Evolutionary conservation across 73 alveolate species (phyloP).

Genomic region (Stentor roeselii): DNA sequence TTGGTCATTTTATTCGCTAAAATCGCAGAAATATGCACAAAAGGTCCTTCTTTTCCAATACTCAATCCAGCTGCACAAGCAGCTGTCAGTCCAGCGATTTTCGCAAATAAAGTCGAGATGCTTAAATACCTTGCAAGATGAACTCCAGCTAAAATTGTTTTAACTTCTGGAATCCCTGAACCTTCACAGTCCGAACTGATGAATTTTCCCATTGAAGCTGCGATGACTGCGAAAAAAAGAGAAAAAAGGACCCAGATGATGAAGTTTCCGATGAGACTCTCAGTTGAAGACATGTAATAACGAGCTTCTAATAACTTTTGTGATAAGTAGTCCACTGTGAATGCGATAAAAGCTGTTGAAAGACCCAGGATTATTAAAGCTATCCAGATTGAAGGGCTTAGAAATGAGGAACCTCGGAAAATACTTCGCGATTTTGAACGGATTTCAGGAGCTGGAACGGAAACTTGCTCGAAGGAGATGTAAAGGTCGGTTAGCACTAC

Average conservation of each 20-base stretch:
- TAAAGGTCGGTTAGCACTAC: neutral
- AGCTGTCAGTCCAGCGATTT: constrained; percentile 76
- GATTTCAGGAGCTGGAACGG: neutral
- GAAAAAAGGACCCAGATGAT: constrained; percentile 60
- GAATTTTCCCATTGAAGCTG: constrained; percentile 74
- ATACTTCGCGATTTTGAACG: neutral
- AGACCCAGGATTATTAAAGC: constrained; percentile 19
- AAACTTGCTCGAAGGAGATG: neutral
- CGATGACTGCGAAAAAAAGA: constrained; percentile 57
- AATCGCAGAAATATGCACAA: constrained; percentile 85
- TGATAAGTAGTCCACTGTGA: constrained; percentile 2
- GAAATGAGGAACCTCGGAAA: neutral
- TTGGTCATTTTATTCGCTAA: constrained; percentile 71
- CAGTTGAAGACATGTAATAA: constrained; percentile 14
- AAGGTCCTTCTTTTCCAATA: constrained; percentile 94
- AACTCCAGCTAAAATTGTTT: constrained; percentile 86
- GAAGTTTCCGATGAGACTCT: constrained; percentile 27
- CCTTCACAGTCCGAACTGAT: constrained; percentile 93
- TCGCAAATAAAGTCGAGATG: constrained; percentile 76
- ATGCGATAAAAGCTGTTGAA: neutral
- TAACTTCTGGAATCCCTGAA: constrained; percentile 94
- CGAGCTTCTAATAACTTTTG: constrained; percentile 25
- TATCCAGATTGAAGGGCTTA: constrained; percentile 6
- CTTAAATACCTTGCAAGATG: constrained; percentile 68
- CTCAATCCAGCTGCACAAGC: constrained; percentile 85